A percentile compares a stretch with the other conserved stretches of the same genome.
phyloP scores from a whole-genome alignment of 192 early-diverging fungal genomes.

The Podila verticillata region DNA sequence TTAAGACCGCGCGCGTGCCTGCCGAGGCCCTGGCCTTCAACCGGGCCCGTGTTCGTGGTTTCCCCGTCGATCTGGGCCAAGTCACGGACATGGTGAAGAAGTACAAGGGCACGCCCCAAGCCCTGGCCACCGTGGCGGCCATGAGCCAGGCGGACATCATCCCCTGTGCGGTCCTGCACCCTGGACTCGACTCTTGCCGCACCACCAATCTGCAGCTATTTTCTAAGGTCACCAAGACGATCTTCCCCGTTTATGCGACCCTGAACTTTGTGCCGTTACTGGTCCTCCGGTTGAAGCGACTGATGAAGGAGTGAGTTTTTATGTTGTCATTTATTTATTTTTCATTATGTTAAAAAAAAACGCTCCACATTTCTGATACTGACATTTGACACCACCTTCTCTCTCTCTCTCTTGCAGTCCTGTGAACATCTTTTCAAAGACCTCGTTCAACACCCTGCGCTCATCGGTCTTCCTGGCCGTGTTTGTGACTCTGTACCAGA shows the following conservation, averaged over 20 bases:
- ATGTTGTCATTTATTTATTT: neutral
- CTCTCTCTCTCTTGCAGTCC: conserved; percentile 54
- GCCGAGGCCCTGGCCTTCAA: conserved; percentile 65
- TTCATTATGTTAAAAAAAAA: neutral
- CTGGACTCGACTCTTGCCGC: conserved; percentile 61
- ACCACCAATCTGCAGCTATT: conserved; percentile 56
- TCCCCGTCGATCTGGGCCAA: conserved; percentile 46
- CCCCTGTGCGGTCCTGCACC: conserved; percentile 67
- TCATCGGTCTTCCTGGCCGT: conserved; percentile 73
- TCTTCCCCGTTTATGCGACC: conserved; percentile 71
- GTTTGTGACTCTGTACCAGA: conserved; percentile 73
- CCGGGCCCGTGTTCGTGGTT: conserved; percentile 54
- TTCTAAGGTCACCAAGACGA: conserved; percentile 56
- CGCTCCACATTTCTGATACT: neutral
- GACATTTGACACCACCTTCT: neutral
- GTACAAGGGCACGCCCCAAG: conserved; percentile 52
- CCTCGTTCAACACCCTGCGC: conserved; percentile 63
- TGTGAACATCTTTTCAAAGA: conserved; percentile 54
- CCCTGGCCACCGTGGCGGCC: conserved; percentile 44
- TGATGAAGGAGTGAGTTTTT: conserved; percentile 67
- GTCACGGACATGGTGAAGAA: conserved; percentile 38
- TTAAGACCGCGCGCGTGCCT: conserved; percentile 70
- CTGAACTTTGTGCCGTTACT: conserved; percentile 81
- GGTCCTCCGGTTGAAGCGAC: conserved; percentile 63
- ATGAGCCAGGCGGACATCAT: conserved; percentile 51